These are phyloP conservation scores for Eragrostis nindensis DNA, from an alignment of 176 grass and related monocot species.

Conservation along the genomic window DNA sequence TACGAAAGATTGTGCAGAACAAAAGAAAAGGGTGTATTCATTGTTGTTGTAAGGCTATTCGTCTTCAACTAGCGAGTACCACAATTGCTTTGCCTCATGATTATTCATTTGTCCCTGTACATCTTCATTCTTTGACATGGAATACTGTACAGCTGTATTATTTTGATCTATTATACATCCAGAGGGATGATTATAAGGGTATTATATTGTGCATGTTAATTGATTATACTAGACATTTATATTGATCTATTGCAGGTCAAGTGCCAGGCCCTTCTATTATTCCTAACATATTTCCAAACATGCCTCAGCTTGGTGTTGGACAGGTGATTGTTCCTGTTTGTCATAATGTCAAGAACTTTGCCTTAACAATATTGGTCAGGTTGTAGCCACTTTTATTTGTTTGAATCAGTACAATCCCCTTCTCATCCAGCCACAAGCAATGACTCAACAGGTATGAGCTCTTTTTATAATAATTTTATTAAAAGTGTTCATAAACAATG, in stretches of 20 bases:
- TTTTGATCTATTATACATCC: slow-evolving; percentile 42
- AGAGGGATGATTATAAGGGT: slow-evolving; percentile 29
- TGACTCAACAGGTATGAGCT: slow-evolving; percentile 84
- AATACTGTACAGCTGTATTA: slow-evolving; percentile 39
- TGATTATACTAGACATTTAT: slow-evolving; percentile 56
- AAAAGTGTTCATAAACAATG: slow-evolving; percentile 28
- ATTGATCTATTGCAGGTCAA: slow-evolving; percentile 76
- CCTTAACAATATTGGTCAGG: not conserved
- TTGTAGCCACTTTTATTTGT: slow-evolving; percentile 17
- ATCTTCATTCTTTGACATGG: slow-evolving; percentile 44
- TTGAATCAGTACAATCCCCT: slow-evolving; percentile 60
- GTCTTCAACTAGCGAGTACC: slow-evolving; percentile 68
- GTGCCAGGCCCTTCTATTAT: slow-evolving; percentile 67
- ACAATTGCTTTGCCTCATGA: slow-evolving; percentile 59
- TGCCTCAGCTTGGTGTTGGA: slow-evolving; percentile 68
- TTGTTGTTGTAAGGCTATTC: too few relatives aligned
- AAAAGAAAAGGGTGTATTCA: too few relatives aligned
- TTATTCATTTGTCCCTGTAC: slow-evolving; percentile 51
- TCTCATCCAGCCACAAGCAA: slow-evolving; percentile 93
- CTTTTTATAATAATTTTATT: slow-evolving; percentile 27
- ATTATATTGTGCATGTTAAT: slow-evolving; percentile 28
- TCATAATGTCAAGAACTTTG: not conserved
- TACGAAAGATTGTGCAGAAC: too few relatives aligned
- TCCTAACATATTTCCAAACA: slow-evolving; percentile 85
- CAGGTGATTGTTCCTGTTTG: slow-evolving; percentile 65